Percentiles rank a stretch among this genome's conserved stretches.
These are phyloP conservation scores for Mrakia gelida DNA, from an alignment of 768 basidiomycete genomes.

Conservation along the genomic window DNA sequence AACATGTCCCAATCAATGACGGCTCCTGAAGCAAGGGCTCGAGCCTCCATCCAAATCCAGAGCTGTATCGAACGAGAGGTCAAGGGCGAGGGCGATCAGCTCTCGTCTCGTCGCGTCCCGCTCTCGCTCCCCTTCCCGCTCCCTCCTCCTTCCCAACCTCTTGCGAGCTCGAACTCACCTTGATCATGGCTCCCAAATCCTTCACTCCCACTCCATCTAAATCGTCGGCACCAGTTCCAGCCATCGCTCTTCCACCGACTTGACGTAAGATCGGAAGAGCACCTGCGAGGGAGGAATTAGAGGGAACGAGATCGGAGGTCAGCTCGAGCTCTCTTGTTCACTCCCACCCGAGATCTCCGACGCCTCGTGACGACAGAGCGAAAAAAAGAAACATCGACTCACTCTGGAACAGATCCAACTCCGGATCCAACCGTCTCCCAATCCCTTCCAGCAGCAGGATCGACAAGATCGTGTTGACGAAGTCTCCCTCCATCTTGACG, in stretches of 20 bases:
- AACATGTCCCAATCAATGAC: conserved; percentile 68
- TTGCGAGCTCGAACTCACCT: conserved; percentile 53
- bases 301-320: no score
- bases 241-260: conserved; percentile 56
- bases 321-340: no score
- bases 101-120: background rate
- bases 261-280: background rate
- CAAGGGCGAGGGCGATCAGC: background rate
- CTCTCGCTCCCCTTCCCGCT: background rate
- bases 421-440: conserved; percentile 86
- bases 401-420: conserved; percentile 89
- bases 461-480: conserved; percentile 94
- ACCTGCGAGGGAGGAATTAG: no score
- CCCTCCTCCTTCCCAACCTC: no score
- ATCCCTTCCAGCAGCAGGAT: conserved; percentile 93
- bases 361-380: no score
- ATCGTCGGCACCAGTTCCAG: conserved; percentile 65
- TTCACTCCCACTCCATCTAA: conserved; percentile 30
- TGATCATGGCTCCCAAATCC: conserved; percentile 78
- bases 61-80: conserved; percentile 50
- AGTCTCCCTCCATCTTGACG: conserved; percentile 98
- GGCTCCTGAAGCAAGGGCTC: conserved; percentile 70
- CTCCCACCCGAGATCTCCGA: no score
- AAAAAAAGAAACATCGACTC: conserved; percentile 77
- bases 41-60: conserved; percentile 91